Evolutionary conservation across 345 rosid species (phyloP), one percentile per base, ranked within the genome.

Genomic region (Populus euphratica): DNA sequence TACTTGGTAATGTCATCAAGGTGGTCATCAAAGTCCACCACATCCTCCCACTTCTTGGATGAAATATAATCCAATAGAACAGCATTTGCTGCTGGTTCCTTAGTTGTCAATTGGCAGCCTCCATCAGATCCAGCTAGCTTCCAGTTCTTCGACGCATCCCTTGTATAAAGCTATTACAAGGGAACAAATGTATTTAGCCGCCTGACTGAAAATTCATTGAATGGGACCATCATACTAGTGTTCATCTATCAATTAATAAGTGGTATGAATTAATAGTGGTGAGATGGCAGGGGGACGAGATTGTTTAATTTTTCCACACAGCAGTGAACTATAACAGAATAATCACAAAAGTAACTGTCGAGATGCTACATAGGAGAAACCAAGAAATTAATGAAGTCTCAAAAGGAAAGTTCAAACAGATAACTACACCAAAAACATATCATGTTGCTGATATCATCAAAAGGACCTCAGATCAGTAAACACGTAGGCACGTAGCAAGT

Each of bases 141-240:
- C 99, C 98, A 96, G 79, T 81, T 92, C 91, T 87, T 95, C 70
- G 94, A 96, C 77, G 90, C 91, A 87, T 92, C 98, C 87, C 88
- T 91, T 69, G 87, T 84, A 81, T 87, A 91, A 77, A 93, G 94
- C 99, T 96, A 82, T 69, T 70, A 9, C 73, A 73, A 10, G 27
- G 73, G 59, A 75, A 68, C 72, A 9, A 76, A 59, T 27, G 61
- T 70, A 70, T 7, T 5, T 52, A 33, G 68, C 36, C 25, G 31
- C 27, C 20, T 54, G 49, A 73, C 5, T 31, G 23, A 56, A 4
- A 9, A 21, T 54, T 25, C 27, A 14, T 10, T 25, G 17, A 61
- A 69, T 62, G 33, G 62, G 47, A 25, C 65, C 62, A 62, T 39
- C 5, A 62, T 5, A 25, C 21, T 14, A 29, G 65, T 71, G 33